Base-by-base conservation (phyloP, 176 grass and related monocot genomes). In the Metroxylon sagu region DNA sequence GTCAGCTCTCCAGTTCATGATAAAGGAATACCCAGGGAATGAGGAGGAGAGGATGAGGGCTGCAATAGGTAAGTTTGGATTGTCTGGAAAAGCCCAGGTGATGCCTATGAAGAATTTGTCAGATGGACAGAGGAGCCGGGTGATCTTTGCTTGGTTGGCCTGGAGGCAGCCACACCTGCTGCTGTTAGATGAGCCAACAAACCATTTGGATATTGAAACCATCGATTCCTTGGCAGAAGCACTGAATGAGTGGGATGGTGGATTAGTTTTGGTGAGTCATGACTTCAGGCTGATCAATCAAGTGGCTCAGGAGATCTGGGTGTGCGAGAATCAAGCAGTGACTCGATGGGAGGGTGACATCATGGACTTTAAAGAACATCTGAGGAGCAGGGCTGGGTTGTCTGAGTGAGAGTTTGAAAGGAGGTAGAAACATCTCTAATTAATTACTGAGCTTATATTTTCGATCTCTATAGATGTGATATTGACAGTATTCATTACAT, bases 171-270 rank as follows among this genome's bases (percentile, higher is more conserved):
- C 73, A 0, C 73, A 76, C 5, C 1, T 76, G 54, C 65, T 76
- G 18, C 54, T 59, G 49, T 53, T 76, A 1, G 65, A 67, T 53
- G 62, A 68, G 49, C 69, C 69, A 4, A 71, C 69, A 10, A 71
- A 71, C 49, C 69, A 71, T 30, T 49, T 71, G 56, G 73, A 76
- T n/a, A 76, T 76, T 16, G 57, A 76, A 23, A 76, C 57, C 1
- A 76, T 76, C 4, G 73, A 76, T 43, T 59, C 73, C n/a, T 10
- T 76, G 25, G 73, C 73, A 5, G 65, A 76, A 31, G 73, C 73
- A 3, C 56, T 76, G 29, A 61, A 76, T 14, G 73, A 76, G 30
- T 76, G 56, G 56, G 59, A 59, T 30, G 61, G 73, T 3, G 73
- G 73, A 4, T 18, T 76, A 3, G 73, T 76, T 35, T 49, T 76